Evolutionary conservation across 169 alveolate species (phyloP), one percentile per base, ranked within the genome.

Genomic region (Toxoplasma gondii): DNA sequence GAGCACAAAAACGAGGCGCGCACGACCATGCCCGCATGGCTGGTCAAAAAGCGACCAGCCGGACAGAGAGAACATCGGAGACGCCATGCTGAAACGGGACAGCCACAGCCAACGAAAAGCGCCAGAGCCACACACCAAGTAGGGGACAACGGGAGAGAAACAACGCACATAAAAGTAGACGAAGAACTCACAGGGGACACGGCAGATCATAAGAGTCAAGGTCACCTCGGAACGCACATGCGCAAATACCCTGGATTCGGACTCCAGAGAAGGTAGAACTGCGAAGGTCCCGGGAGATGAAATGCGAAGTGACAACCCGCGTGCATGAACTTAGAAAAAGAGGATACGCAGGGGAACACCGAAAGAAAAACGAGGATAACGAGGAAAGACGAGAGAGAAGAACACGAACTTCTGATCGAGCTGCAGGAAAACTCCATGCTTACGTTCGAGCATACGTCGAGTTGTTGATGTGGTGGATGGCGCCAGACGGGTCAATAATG

Each of bases 401-500:
- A 31, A 31, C 7, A 64, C 74, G n/a, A 16, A 19, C 74, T 49
- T 12, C 58, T 49, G 58, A 49, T 49, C 58, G 58, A 49, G 58
- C 58, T 29, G 38, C 38, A 83, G 38, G 44, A 29, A 34, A 41
- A 31, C 27, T 64, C 10, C 49, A 27, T 44, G 43, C 92, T 43
- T 97, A 98, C 97, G 99, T 97, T 90, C 96, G 96, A 39, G 98
- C 98, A 94, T 97, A 97, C 41, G 98, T 97, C 45, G 97, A 74
- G 94, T 97, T 98, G 88, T 90, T 92, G 91, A 97, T 97, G 91
- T 97, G 98, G 93, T 96, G 97, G 36, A 98, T 97, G 31, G 96
- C 96, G 43, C 99, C 99, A 29, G 97, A 96, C 12, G 99, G 97
- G 96, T 98, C 98, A 81, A 98, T 98, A 53, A 98, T 98, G 95